Evolutionary conservation across 495 filamentous ascomycete species (phyloP), one percentile per base, ranked within the genome.

Genomic region (Ramalina peruviana): DNA sequence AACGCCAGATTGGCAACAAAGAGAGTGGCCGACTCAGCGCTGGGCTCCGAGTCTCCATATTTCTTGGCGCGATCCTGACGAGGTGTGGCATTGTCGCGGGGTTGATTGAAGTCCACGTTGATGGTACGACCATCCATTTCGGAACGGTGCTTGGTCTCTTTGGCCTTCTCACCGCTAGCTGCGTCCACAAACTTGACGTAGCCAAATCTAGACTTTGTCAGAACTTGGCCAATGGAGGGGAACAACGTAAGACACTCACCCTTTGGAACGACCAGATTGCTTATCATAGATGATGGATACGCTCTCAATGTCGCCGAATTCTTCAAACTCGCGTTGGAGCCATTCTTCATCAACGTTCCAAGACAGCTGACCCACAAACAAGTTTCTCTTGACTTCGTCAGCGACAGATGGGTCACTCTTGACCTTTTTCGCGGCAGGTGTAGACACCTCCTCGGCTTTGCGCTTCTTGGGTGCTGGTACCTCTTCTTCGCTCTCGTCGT

Each of bases 311-410:
- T 84, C 84, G 56, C 86, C 88, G 62, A 82, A 94, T 41, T 73
- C 68, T 71, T 87, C 76, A 66, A 98, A 97, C 67, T 94, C 85
- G 55, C 82, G 76, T 53, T 75, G 75, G 48, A 98, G 80, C 79
- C 82, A 86, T 53, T 92, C 85, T 65, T 97, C 92, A 59, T 94
- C 88, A 45, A 98, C 72, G 60, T 83, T 89, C 88, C 88, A 98
- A 59, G 87, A 90, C 49, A 98, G 75, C 71, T 88, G 90, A 55
- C 92, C 93, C 56, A 93, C 79, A 69, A 94, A 96, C 43, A 97
- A 80, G 63, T 83, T 88, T 62, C 73, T 75, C 58, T 73, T 74
- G 19, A 75, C 73, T 53, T 72, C 73, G 62, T 79, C 75, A 9
- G 74, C 72, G 36, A 58, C 59, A 17, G 55, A 58, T 27, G 57